Base-by-base conservation (phyloP, 352 stramenopile species). In the Globisporangium nodosum region DNA sequence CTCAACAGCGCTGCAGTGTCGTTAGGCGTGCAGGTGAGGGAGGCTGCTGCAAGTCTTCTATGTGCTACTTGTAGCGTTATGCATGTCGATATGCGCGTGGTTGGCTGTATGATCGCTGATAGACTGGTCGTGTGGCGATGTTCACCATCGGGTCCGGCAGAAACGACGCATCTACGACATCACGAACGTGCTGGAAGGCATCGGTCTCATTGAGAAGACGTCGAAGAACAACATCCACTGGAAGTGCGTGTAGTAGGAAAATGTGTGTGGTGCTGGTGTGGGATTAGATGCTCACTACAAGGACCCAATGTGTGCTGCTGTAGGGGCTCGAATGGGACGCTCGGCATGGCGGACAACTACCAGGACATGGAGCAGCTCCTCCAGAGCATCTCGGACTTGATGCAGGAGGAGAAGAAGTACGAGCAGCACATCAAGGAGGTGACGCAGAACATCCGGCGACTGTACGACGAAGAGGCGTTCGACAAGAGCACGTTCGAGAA, bases 111-210 rank as follows among this genome's bases (percentile, higher is more conserved):
- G 35, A 15, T 3, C 37, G 11, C 37, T 43, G 37, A 18, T 3
- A 7, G 37, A 43, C 39, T 52, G 18, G 33, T 37, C 6, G 33
- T 40, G n/a, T 56, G 3, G 61, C 40, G 56, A 11, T 33, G 48
- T 51, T 60, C 20, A 51, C 30, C 37, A 54, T 18, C 35, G 6
- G 2, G 18, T 15, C 27, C 27, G 64, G 47, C 12, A 94, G 77
- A 98, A 99, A 77, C 87, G 96, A 54, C 90, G 96, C 12, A 98
- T 99, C 66, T 99, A 99, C 73, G 96, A 99, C 68, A 99, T 99
- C 64, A 99, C 96, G 16, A 99, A 99, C 74, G 96, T 99, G 39
- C 70, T 99, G 33, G 96, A 99, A 79, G 96, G 96, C 43, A 98
- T 99, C 49, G 94, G 94, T 8, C 77, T 99, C 21, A 98, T 99